A percentile compares a stretch with the other conserved stretches of the same genome.
These are phyloP conservation scores for Trichosanthes cucumerina DNA, from an alignment of 306 rosid genomes.

Conservation along the genomic window DNA sequence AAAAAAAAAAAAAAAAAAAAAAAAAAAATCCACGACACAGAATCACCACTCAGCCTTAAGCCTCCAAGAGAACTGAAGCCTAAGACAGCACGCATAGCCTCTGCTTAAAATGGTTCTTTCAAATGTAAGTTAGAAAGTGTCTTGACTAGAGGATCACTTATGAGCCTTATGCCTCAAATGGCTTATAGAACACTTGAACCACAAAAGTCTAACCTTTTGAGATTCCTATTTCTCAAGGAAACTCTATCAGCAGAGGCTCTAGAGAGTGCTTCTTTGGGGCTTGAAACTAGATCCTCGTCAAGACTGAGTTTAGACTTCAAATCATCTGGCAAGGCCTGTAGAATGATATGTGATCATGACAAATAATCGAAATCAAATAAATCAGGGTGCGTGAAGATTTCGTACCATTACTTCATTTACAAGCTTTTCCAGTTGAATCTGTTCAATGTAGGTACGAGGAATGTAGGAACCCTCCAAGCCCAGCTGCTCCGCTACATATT, in stretches of 20 bases:
- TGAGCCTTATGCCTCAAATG: neutral
- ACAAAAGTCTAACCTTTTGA: conserved; percentile 45
- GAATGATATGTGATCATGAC: conserved; percentile 25
- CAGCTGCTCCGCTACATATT: conserved; percentile 60
- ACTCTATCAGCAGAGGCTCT: conserved; percentile 84
- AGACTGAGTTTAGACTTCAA: conserved; percentile 88
- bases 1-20: too few relatives aligned
- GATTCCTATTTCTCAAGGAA: conserved; percentile 63
- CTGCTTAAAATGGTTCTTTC: neutral
- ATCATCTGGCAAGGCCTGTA: conserved; percentile 97
- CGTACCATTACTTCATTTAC: conserved; percentile 96
- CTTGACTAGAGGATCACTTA: neutral
- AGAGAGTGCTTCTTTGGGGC: conserved; percentile 91
- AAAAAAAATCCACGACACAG: neutral
- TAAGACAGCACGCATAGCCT: neutral
- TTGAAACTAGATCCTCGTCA: conserved; percentile 85
- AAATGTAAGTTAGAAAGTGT: neutral
- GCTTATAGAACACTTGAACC: neutral
- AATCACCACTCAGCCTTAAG: neutral
- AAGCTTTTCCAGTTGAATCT: conserved; percentile 96
- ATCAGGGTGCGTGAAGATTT: conserved; percentile 4
- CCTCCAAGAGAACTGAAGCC: neutral
- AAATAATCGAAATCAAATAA: neutral
- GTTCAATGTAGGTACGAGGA: conserved; percentile 97
- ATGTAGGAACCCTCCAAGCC: conserved; percentile 87